phyloP scores from a whole-genome alignment of 2,329 filamentous ascomycete species.

The Ophiocordyceps robertsii region DNA sequence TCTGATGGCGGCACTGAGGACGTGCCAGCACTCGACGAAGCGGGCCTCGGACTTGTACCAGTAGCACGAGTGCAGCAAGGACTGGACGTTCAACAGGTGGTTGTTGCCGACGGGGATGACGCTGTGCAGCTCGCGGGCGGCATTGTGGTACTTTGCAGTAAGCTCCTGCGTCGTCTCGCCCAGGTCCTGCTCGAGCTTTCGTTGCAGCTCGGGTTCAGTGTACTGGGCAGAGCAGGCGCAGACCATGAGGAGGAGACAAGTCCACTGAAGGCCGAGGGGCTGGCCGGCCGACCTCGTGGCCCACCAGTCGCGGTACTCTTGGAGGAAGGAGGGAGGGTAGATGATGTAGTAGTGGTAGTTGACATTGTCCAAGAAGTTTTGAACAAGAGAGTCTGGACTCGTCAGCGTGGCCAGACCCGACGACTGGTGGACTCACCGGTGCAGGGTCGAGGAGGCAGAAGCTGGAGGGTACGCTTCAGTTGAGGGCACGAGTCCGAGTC shows the following conservation, averaged over 20 bases:
- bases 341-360: conserved; percentile 26
- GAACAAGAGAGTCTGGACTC: conserved; percentile 18
- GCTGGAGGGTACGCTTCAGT: conserved; percentile 16
- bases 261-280: conserved; percentile 22
- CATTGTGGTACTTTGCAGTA: conserved; percentile 18
- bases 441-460: conserved; percentile 19
- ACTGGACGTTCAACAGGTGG: conserved; percentile 20
- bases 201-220: conserved; percentile 14
- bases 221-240: conserved; percentile 24
- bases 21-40: conserved; percentile 23
- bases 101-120: conserved; percentile 18
- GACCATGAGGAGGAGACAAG: conserved; percentile 22
- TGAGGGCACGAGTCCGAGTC: conserved; percentile 11
- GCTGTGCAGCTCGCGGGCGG: conserved; percentile 17
- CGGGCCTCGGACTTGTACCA: conserved; percentile 23
- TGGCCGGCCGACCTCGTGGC: conserved; percentile 11
- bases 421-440: conserved; percentile 13
- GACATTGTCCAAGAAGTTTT: conserved; percentile 22
- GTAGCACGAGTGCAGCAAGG: conserved; percentile 21
- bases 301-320: conserved; percentile 24
- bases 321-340: conserved; percentile 20
- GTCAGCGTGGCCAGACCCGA: neutral
- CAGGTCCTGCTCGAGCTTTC: conserved; percentile 17
- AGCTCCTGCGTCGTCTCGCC: conserved; percentile 14
- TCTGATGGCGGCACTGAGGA: conserved; percentile 19